phyloP scores from a whole-genome alignment of 257 asterid genomes.

The Echium plantagineum region DNA sequence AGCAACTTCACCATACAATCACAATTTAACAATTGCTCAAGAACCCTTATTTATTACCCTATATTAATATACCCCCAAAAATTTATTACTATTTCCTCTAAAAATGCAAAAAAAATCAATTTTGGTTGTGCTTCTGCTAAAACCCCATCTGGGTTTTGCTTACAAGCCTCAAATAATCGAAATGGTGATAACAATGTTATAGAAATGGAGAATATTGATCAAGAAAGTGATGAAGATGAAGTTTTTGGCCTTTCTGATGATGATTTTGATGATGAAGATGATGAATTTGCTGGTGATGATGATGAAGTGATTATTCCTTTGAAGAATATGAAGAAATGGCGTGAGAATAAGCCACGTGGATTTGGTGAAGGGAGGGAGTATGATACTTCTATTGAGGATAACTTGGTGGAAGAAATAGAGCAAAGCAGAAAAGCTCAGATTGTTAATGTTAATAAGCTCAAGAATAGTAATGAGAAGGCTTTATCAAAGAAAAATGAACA shows the following conservation, averaged over 20 bases:
- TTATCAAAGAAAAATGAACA: constrained; percentile 22
- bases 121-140: constrained; percentile 1
- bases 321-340: constrained; percentile 62
- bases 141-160: constrained; percentile 21
- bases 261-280: constrained; percentile 22
- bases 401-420: constrained; percentile 76
- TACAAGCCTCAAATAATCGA: constrained; percentile 25
- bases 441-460: constrained; percentile 60
- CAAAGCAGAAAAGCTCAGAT: constrained; percentile 77
- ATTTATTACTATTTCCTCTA: background rate
- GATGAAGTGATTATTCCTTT: constrained; percentile 50
- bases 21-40: background rate
- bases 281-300: constrained; percentile 24
- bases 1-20: background rate
- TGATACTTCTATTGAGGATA: constrained; percentile 83
- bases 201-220: constrained; percentile 29
- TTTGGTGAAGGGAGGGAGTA: constrained; percentile 86
- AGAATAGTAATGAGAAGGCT: constrained; percentile 28
- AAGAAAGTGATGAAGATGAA: constrained; percentile 24
- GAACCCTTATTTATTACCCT: background rate
- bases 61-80: background rate
- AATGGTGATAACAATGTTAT: constrained; percentile 17
- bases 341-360: constrained; percentile 59
- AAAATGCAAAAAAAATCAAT: background rate
- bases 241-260: constrained; percentile 2